Percentiles rank a stretch among this genome's conserved stretches.
These are phyloP conservation scores for Pistacia atlantica DNA, from an alignment of 345 rosid genomes.

Conservation along the genomic window DNA sequence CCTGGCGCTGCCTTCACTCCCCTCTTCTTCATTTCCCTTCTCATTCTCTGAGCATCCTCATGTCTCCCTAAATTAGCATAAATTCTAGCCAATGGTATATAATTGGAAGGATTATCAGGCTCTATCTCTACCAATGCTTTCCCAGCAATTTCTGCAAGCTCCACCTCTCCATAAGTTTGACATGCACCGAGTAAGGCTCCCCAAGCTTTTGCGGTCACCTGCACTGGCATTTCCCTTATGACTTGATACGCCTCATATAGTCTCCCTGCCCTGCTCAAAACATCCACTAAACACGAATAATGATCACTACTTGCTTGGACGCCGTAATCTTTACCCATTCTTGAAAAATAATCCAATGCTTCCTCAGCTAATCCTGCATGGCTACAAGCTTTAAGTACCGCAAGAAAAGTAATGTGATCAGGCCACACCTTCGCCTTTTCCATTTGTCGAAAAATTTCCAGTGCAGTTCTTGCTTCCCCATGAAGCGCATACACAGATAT, in stretches of 20 bases:
- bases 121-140: constrained; percentile 54
- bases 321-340: constrained; percentile 41
- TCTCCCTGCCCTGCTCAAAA: constrained; percentile 59
- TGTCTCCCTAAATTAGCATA: constrained; percentile 56
- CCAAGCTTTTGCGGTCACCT: constrained; percentile 64
- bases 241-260: constrained; percentile 54
- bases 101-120: constrained; percentile 62
- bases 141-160: constrained; percentile 62
- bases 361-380: constrained; percentile 68
- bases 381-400: constrained; percentile 66
- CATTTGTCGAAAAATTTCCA: constrained; percentile 55
- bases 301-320: constrained; percentile 51
- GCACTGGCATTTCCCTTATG: constrained; percentile 47
- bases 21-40: constrained; percentile 55
- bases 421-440: constrained; percentile 50
- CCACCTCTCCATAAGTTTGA: constrained; percentile 56
- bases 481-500: constrained; percentile 68
- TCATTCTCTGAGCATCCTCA: constrained; percentile 59
- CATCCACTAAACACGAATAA: constrained; percentile 68
- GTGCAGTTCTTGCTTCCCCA: constrained; percentile 54
- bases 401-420: constrained; percentile 59
- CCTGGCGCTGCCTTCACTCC: constrained; percentile 58
- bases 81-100: constrained; percentile 48
- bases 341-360: constrained; percentile 42
- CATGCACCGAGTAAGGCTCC: constrained; percentile 70